phyloP scores from a whole-genome alignment of 352 stramenopile genomes.

The Pythium rishiriense region DNA sequence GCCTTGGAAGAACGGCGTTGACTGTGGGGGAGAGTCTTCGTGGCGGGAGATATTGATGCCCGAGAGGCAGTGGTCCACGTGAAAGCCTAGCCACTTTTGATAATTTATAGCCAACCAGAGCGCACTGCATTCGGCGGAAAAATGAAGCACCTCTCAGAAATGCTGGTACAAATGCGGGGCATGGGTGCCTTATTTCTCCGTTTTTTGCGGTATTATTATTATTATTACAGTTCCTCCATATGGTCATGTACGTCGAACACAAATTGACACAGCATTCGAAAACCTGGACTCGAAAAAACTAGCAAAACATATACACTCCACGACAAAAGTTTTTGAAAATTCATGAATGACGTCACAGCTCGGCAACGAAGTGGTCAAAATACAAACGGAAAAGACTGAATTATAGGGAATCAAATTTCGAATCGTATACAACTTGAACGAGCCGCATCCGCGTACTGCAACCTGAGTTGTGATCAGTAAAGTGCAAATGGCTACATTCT shows the following conservation, averaged over 20 bases:
- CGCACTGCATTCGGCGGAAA: neutral
- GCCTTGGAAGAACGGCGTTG: neutral
- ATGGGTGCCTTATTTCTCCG: slow-evolving; percentile 2
- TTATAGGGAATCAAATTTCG: neutral
- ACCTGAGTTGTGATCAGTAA: too few species aligned
- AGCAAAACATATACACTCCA: slow-evolving; percentile 1
- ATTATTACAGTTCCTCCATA: too few species aligned
- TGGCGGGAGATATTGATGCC: neutral
- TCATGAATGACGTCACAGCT: neutral
- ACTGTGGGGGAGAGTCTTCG: too few species aligned
- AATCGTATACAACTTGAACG: too few species aligned
- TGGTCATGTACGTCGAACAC: too few species aligned
- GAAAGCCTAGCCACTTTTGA: slow-evolving; percentile 4
- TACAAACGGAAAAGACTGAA: neutral
- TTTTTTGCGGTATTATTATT: slow-evolving; percentile 11
- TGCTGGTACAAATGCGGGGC: neutral
- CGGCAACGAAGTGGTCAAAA: neutral
- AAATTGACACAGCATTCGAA: too few species aligned
- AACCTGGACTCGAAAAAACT: too few species aligned
- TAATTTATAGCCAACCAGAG: slow-evolving; percentile 5
- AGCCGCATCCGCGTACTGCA: too few species aligned
- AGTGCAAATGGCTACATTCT: too few species aligned
- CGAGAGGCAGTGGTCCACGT: neutral
- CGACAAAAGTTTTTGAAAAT: slow-evolving; percentile 3
- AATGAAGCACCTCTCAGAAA: slow-evolving; percentile 8